phyloP scores from a whole-genome alignment of 306 rosid species.

The Dicorynia guianensis region DNA sequence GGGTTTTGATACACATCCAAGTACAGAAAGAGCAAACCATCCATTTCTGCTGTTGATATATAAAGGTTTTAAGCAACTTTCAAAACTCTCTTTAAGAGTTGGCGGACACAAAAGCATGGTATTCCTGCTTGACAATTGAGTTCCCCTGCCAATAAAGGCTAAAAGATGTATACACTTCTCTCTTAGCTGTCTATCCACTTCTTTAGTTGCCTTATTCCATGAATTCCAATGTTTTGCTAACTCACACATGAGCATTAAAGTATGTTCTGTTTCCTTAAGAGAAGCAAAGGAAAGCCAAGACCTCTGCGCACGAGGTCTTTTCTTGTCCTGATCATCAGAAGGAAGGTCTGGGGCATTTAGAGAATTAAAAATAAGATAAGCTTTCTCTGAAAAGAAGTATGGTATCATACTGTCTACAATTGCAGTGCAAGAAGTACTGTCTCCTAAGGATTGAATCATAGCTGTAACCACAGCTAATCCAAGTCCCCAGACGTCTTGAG shows the following conservation, averaged over 20 bases:
- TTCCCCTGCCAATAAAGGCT: constrained; percentile 87
- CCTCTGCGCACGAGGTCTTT: constrained; percentile 75
- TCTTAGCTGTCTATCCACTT: constrained; percentile 76
- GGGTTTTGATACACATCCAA: constrained; percentile 67
- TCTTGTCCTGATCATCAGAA: constrained; percentile 78
- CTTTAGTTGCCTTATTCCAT: constrained; percentile 80
- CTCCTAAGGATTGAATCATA: constrained; percentile 86
- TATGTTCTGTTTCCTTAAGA: constrained; percentile 85
- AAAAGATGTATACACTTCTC: constrained; percentile 93
- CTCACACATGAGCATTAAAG: constrained; percentile 85
- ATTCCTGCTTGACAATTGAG: constrained; percentile 55
- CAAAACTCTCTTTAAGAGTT: constrained; percentile 78
- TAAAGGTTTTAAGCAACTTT: constrained; percentile 67
- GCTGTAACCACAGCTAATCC: constrained; percentile 90
- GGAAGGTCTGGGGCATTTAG: constrained; percentile 81
- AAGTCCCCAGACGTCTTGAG: constrained; percentile 86
- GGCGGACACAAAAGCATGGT: constrained; percentile 84
- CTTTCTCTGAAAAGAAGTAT: constrained; percentile 84
- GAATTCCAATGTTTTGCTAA: constrained; percentile 85
- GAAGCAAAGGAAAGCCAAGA: constrained; percentile 62
- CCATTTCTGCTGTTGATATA: constrained; percentile 74
- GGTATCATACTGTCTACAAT: constrained; percentile 76
- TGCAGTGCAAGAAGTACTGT: constrained; percentile 69
- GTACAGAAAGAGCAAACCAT: constrained; percentile 87
- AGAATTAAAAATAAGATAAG: constrained; percentile 66